phyloP scores from a whole-genome alignment of 148 eudicot species.

The Heliamphora exappendiculata region DNA sequence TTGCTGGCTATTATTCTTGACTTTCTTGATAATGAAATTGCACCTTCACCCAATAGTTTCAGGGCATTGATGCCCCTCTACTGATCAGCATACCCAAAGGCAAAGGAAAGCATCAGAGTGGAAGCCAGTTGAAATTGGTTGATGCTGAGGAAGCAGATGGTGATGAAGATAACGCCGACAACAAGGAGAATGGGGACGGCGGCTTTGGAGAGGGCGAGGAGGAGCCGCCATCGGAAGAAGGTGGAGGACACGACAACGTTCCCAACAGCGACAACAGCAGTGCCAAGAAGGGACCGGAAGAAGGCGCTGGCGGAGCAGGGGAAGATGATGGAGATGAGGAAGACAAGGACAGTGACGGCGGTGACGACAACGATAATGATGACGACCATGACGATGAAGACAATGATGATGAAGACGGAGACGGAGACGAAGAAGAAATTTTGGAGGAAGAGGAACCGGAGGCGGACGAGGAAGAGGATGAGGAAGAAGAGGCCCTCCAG shows the following conservation, averaged over 20 bases:
- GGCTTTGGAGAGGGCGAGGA: slow-evolving; percentile 4
- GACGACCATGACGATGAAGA: no score
- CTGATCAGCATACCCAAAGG: not conserved
- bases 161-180: no score
- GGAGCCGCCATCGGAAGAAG: not conserved
- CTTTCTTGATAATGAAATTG: no score
- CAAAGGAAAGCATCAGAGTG: not conserved
- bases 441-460: not conserved
- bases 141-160: not conserved
- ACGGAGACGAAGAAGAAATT: no score
- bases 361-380: no score
- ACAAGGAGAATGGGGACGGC: not conserved
- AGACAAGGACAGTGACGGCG: no score
- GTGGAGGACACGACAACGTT: not conserved
- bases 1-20: no score
- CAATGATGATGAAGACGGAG: no score
- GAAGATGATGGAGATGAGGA: no score
- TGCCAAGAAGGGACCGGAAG: not conserved
- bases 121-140: not conserved
- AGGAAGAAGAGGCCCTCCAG: slow-evolving; percentile 4
- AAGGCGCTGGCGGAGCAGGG: not conserved
- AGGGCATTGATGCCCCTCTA: not conserved
- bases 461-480: not conserved
- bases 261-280: not conserved
- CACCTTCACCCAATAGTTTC: not conserved